Evolutionary conservation across 192 early-diverging fungal species (phyloP).

Genomic region (Nowakowskiella sp.): DNA sequence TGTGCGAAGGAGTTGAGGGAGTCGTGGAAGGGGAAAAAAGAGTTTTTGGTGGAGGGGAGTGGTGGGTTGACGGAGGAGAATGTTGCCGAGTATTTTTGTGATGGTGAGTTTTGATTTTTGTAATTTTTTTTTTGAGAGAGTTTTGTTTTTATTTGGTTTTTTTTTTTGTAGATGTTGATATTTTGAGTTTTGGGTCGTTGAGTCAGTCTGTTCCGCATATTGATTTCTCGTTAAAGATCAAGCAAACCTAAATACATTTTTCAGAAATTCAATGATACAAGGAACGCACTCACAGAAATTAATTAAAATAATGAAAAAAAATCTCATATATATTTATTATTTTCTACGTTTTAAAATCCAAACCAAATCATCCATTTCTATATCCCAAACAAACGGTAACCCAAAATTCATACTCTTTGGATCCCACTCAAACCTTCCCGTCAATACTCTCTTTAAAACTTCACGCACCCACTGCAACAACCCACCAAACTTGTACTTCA

Average conservation of each 20-base stretch:
- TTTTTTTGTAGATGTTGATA: conserved; percentile 57
- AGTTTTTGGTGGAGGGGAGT: conserved; percentile 77
- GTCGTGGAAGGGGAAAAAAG: conserved; percentile 54
- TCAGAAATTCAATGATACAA: no score
- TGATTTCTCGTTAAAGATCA: conserved; percentile 94
- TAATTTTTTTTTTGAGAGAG: neutral
- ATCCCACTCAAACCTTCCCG: neutral
- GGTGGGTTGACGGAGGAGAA: conserved; percentile 93
- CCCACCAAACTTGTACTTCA: conserved; percentile 9
- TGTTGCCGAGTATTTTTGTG: conserved; percentile 67
- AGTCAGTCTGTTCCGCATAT: conserved; percentile 93
- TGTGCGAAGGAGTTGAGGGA: conserved; percentile 71
- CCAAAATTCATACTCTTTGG: neutral
- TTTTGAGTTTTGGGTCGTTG: conserved; percentile 86
- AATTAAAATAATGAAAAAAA: no score
- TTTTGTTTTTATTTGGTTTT: neutral
- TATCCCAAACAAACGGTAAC: no score
- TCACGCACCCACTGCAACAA: neutral
- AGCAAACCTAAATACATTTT: conserved; percentile 19
- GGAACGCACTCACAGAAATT: no score
- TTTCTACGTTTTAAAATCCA: no score
- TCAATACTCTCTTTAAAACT: neutral
- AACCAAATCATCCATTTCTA: no score
- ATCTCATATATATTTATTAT: no score
- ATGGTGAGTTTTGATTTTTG: conserved; percentile 40